Percentiles rank a stretch among this genome's conserved stretches.
Evolutionary conservation across 2,329 filamentous ascomycete genomes (phyloP).

Genomic region (Rutstroemia sydowiana): DNA sequence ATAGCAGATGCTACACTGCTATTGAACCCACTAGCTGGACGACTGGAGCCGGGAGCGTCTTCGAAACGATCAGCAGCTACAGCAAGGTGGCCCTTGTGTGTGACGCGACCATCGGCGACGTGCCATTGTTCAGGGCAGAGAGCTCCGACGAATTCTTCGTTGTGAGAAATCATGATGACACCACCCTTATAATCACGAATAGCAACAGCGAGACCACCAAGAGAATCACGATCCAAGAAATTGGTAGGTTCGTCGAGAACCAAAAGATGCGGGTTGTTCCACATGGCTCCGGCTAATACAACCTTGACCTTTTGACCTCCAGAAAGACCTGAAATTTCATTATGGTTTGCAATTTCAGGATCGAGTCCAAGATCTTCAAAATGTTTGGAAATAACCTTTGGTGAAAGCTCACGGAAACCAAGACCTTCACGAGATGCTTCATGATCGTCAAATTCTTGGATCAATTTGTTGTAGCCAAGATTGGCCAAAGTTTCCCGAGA

Average conservation of each 20-base stretch:
- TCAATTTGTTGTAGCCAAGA: constrained; percentile 82
- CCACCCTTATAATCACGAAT: constrained; percentile 98
- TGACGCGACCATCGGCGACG: constrained; percentile 79
- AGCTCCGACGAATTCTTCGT: constrained; percentile 96
- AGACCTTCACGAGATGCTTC: constrained; percentile 98
- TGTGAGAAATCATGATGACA: constrained; percentile 98
- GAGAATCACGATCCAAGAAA: constrained; percentile 95
- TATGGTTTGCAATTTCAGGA: constrained; percentile 97
- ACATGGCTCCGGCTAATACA: constrained; percentile 91
- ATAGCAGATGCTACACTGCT: constrained; percentile 50
- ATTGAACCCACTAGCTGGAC: constrained; percentile 54
- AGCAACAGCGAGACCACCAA: constrained; percentile 92
- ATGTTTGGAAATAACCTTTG: constrained; percentile 92
- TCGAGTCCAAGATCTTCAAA: constrained; percentile 96
- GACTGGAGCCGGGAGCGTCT: constrained; percentile 47
- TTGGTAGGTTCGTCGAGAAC: constrained; percentile 98
- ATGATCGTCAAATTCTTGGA: constrained; percentile 98
- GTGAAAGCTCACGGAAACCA: constrained; percentile 88
- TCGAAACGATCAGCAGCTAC: constrained; percentile 79
- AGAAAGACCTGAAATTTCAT: constrained; percentile 90
- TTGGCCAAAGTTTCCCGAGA: constrained; percentile 85
- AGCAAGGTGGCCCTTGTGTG: constrained; percentile 71
- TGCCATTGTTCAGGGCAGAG: constrained; percentile 96
- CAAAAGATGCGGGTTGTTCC: constrained; percentile 97
- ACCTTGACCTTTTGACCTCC: constrained; percentile 99